These are phyloP conservation scores for Pouteria glomerata DNA, from an alignment of 148 eudicot genomes.

Conservation along the genomic window DNA sequence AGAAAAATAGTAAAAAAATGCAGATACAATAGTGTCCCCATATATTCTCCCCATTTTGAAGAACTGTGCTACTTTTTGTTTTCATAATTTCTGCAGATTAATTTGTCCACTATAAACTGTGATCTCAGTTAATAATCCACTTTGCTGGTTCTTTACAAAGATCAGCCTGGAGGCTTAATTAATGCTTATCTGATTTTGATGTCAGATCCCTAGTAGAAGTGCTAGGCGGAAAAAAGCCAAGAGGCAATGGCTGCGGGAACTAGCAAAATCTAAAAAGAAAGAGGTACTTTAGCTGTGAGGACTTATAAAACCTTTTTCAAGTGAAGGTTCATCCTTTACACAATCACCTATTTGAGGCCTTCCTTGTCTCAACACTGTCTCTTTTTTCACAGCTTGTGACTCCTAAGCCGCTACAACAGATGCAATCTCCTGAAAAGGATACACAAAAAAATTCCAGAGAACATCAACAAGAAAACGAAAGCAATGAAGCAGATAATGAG, in stretches of 20 bases:
- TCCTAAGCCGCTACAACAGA: conserved; percentile 30
- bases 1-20: no score
- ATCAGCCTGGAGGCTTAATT: neutral
- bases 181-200: neutral
- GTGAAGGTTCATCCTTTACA: neutral
- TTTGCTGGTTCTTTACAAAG: neutral
- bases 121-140: neutral
- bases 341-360: neutral
- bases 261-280: conserved; percentile 31
- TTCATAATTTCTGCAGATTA: neutral
- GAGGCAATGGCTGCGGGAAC: conserved; percentile 41
- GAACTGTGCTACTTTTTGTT: no score
- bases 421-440: conserved; percentile 25
- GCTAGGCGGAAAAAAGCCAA: conserved; percentile 46
- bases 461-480: conserved; percentile 27
- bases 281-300: conserved; percentile 33
- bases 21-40: no score
- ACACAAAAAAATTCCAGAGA: conserved; percentile 14
- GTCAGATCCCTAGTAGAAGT: conserved; percentile 56
- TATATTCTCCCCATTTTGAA: no score
- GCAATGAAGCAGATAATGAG: conserved; percentile 25
- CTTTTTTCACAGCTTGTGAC: conserved; percentile 4
- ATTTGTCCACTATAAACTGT: no score
- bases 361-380: neutral
- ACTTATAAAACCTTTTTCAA: neutral